These are phyloP conservation scores for Phialocephala sp. DNA, from an alignment of 2,329 filamentous ascomycete genomes.

Conservation along the genomic window DNA sequence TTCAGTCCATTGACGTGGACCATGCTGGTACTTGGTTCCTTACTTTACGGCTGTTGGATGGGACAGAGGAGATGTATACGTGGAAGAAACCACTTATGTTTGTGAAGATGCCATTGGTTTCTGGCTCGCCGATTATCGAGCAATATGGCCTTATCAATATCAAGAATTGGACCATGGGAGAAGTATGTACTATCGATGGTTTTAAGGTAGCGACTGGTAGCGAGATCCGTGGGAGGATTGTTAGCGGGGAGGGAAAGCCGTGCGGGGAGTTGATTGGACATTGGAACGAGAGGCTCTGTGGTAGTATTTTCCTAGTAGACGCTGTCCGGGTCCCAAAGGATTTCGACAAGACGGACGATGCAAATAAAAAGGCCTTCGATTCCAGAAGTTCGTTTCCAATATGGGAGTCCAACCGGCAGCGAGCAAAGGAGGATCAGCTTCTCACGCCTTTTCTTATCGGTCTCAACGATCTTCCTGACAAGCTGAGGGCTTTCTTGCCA, in stretches of 20 bases:
- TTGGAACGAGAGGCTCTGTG: not conserved
- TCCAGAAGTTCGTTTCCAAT: not conserved
- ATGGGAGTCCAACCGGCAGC: not conserved
- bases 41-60: not conserved
- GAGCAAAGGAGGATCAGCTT: not conserved
- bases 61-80: constrained; percentile 4
- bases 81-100: not conserved
- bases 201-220: not conserved
- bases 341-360: not conserved
- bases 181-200: not conserved
- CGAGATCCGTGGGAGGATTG: not conserved
- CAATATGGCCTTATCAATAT: not conserved
- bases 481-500: not conserved
- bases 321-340: not conserved
- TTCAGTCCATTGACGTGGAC: not conserved
- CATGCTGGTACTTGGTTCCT: not conserved
- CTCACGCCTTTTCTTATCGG: not conserved
- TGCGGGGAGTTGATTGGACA: not conserved
- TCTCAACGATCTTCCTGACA: not conserved
- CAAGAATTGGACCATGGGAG: not conserved
- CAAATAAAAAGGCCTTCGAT: not conserved
- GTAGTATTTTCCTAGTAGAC: not conserved
- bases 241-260: not conserved
- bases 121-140: not conserved
- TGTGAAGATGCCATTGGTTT: not conserved